These are phyloP conservation scores for Russula compacta DNA, from an alignment of 768 basidiomycete species.

Conservation along the genomic window DNA sequence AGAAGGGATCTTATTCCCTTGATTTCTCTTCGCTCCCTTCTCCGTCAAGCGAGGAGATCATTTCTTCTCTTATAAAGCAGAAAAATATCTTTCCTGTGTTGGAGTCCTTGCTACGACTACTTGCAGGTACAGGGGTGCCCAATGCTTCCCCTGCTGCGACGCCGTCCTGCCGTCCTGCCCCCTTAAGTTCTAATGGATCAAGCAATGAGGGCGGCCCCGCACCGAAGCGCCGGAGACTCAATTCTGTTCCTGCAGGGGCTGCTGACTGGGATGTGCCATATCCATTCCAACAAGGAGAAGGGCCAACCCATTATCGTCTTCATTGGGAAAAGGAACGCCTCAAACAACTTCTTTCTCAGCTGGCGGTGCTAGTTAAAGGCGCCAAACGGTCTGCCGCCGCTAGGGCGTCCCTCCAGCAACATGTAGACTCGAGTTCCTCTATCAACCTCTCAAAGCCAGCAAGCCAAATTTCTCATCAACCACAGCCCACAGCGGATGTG, in stretches of 20 bases:
- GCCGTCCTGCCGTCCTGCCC: not conserved
- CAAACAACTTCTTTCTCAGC: constrained; percentile 51
- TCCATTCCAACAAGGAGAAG: constrained; percentile 65
- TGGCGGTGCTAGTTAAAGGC: constrained; percentile 49
- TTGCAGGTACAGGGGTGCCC: constrained; percentile 31
- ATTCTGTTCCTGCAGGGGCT: constrained; percentile 68
- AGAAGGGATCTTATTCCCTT: constrained; percentile 26
- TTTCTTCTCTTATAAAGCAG: constrained; percentile 50
- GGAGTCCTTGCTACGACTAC: constrained; percentile 49
- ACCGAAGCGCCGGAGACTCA: constrained; percentile 53
- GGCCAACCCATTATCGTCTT: constrained; percentile 51
- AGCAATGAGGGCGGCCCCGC: constrained; percentile 23
- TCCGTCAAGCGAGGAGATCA: constrained; percentile 49
- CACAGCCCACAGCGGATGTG: not conserved
- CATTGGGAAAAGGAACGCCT: constrained; percentile 61
- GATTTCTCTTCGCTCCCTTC: constrained; percentile 37
- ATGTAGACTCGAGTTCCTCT: constrained; percentile 15
- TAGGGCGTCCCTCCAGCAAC: constrained; percentile 35
- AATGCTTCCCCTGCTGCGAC: not conserved
- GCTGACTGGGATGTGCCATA: constrained; percentile 78
- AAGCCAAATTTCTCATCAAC: not conserved
- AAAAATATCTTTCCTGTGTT: constrained; percentile 61
- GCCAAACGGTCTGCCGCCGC: constrained; percentile 55
- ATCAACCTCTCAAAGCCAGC: not conserved
- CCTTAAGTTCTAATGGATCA: not conserved